Base-by-base conservation (phyloP, 805 yeast genomes). In the Nakazawaea wickerhamii region DNA sequence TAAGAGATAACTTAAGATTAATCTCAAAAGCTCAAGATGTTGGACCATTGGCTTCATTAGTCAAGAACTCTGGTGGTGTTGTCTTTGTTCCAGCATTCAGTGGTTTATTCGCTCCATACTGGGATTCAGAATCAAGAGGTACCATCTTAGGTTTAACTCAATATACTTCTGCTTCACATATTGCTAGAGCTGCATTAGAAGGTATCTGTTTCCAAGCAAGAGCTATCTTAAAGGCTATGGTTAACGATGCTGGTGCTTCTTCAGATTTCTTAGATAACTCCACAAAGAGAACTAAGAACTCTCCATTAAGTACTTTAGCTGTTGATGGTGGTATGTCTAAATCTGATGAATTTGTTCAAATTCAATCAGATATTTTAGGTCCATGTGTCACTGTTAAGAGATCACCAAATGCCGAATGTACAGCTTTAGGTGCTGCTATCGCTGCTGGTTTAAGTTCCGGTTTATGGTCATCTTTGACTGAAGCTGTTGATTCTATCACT, bases 241-340 rank as follows among this genome's bases (percentile, higher is more conserved):
- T 83, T 34, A 70, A 77, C 44, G 96, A 89, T 61, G 84, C 89
- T 4, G 88, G 86, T 41, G 76, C 77, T 10, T 68, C 72, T 27
- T 67, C 64, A 23, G 75, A 76, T 51, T 79, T 79, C 61, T 63
- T 79, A 50, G 84, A 80, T 53, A 75, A 75, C 48, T 56, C 64
- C 27, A 60, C 53, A 20, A 59, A 58, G 38, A 57, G 64, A 13
- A 60, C 64, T 51, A 63, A 64, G 55, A 42, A 46, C 23, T 34
- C 43, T 60, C 71, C 80, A 33, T 67, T 80, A 50, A 68, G 77
- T 3, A 57, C 70, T 13, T 65, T 84, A 46, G 82, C 87, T 25
- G 96, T 90, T 19, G 98, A 90, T 59, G 98, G 97, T 43, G 98
- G 98, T 51, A 84, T 90, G 93, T 84, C 95, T 18, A 78, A 84